Evolutionary conservation across 495 filamentous ascomycete genomes (phyloP).

Genomic region (Penicillium daleae): DNA sequence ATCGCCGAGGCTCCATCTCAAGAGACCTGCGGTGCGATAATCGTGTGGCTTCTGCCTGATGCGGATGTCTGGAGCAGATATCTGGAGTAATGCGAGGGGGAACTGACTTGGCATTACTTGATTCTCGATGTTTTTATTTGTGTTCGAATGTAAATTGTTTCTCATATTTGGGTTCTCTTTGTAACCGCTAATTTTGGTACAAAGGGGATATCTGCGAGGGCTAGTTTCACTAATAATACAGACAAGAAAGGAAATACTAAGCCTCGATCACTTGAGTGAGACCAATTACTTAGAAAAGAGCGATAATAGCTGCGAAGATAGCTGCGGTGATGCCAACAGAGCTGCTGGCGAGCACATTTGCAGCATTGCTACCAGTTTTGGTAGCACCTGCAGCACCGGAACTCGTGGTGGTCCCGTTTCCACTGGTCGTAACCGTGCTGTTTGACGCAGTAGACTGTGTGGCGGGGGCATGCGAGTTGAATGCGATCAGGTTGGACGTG

Average conservation of each 20-base stretch:
- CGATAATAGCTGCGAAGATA: constrained; percentile 10
- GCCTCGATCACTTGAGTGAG: not conserved
- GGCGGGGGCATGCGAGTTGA: constrained; percentile 17
- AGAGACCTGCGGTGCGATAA: not conserved
- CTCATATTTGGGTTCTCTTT: not conserved
- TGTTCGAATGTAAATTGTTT: not conserved
- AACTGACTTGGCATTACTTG: constrained; percentile 1
- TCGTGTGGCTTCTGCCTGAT: not conserved
- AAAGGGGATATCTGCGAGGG: not conserved
- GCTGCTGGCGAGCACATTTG: constrained; percentile 13
- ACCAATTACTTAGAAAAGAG: constrained; percentile 4
- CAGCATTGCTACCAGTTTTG: constrained; percentile 5
- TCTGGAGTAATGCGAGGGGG: not conserved
- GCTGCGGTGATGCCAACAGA: constrained; percentile 1
- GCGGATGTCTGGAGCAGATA: not conserved
- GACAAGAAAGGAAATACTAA: not conserved
- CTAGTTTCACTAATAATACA: not conserved
- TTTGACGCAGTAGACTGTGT: constrained; percentile 6
- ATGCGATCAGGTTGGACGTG: constrained; percentile 49
- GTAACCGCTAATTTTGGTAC: not conserved
- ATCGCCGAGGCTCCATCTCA: constrained; percentile 1
- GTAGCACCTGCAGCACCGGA: not conserved
- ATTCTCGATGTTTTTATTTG: not conserved
- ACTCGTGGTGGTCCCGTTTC: constrained; percentile 2
- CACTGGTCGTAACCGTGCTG: constrained; percentile 21